Evolutionary conservation across 345 rosid genomes (phyloP), one percentile per base, ranked within the genome.

Genomic region (Eucalyptus pauciflora): DNA sequence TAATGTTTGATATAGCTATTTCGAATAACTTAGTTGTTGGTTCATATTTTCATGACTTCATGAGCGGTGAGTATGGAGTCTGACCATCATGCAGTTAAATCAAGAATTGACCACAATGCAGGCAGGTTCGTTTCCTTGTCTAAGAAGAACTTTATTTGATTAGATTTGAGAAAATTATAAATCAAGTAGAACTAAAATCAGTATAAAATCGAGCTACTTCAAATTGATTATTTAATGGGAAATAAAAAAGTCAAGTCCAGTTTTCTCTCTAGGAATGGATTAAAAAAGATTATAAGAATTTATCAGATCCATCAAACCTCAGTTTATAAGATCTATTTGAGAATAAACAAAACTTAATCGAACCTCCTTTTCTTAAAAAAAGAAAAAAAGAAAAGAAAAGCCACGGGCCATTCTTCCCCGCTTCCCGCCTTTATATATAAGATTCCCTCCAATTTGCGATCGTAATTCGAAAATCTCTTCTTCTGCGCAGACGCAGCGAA

Each of bases 41-140:
- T 9, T 56, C 62, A 4, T 56, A 56, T 56, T 8, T 5, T 56
- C 5, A 5, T 22, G 67, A 60, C 1, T 8, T 24, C 1, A 4
- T 9, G 3, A 56, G 62, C 3, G 0, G 0, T 50, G 10, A 58
- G 1, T 25, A 27, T 11, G 0, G 64, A 25, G 64, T 25, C 27
- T 27, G 2, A 60, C 7, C 1, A 27, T 0, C 0, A 60, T 12
- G 1, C 0, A 5, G 15, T 11, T 58, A 58, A 58, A 24, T 6
- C 7, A 60, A 5, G 7, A 5, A 60, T 60, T 25, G 67, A 60
- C 16, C 31, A 27, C 1, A 3, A 60, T 27, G 1, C 16, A 25
- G 0, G 1, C 1, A 0, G 3, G 12, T 58, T 0, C 1, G 0
- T 1, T 60, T 25, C 67, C 31, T 25, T 0, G 0, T 27, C 0